Base-by-base conservation (phyloP, 1,139 yeast genomes). In the Candida dubliniensis region DNA sequence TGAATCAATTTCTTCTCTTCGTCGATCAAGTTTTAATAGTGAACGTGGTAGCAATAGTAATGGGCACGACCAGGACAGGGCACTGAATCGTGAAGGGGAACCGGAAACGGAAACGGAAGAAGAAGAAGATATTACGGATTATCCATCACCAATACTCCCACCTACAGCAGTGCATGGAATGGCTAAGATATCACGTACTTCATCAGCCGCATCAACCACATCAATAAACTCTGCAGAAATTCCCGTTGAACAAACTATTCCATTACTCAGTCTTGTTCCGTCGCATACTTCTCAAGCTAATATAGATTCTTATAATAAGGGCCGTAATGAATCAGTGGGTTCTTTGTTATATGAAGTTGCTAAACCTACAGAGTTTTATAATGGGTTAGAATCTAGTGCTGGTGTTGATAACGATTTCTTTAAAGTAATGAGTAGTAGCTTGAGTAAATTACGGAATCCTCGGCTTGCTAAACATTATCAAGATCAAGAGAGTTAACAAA, bases 161-260 rank as follows among this genome's bases (percentile, higher is more conserved):
- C 50, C 52, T 8, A 37, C 33, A 37, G 37, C 39, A 49, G 53
- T 8, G 50, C 54, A 14, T 38, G 41, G 54, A 36, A 46, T 31
- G 24, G 18, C 30, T 10, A 40, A 30, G 31, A 13, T 32, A 18
- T 42, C 44, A 8, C 31, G 45, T 25, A 15, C 36, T 18, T 43
- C 51, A 18, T 43, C 51, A 4, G 12, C 41, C 2, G 36, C 46
- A 11, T 44, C 51, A 8, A 38, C 40, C 9, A 43, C 46, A 12
- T 44, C 51, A 8, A 38, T 42, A 12, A 43, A 36, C 27, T 44
- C 50, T 6, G 43, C 49, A 25, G 60, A 61, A 36, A 29, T 57
- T 3, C 69, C 69, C 1, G 48, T 66, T 15, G 77, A 72, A 18
- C 75, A 67, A 50, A 66, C 70, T 2, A 57, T 71, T 26, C 79